Conservation (phyloP, 306 rosid species). For the Vachellia collinsii region DNA sequence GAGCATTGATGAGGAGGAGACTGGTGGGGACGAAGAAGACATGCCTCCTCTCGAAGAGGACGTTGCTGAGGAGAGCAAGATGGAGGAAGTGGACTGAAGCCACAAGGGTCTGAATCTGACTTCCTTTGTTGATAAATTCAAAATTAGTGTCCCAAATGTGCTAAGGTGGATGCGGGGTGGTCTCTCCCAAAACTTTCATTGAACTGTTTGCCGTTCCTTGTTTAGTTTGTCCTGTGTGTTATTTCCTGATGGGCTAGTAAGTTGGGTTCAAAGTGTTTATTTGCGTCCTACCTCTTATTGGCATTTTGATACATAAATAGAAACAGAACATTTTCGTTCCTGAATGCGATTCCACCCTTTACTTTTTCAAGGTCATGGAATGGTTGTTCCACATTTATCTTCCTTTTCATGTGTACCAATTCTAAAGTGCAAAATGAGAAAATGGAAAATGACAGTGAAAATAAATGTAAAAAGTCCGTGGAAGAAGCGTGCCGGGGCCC, state of each 20-base stretch:
- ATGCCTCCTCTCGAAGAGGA: conserved; percentile 65
- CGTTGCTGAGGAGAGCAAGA: conserved; percentile 60
- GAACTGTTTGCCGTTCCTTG: background rate
- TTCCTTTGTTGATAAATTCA: background rate
- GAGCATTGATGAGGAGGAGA: conserved; percentile 60
- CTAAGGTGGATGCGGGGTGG: background rate
- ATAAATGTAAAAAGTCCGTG: background rate
- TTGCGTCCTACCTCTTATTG: background rate
- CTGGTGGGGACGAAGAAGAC: conserved; percentile 39
- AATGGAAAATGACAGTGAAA: background rate
- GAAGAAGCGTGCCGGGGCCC: background rate
- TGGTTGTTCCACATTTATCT: background rate
- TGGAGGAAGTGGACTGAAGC: conserved; percentile 65
- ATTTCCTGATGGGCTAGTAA: background rate
- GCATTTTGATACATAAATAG: background rate
- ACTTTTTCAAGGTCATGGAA: background rate
- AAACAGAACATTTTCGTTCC: background rate
- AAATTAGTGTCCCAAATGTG: background rate
- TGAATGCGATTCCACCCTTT: background rate
- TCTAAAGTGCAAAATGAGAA: background rate
- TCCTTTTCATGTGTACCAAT: no score
- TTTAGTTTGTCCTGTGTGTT: background rate
- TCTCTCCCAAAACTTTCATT: background rate
- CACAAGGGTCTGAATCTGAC: background rate
- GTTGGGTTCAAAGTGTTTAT: background rate